These are phyloP conservation scores for Claviceps arundinis DNA, from an alignment of 2,329 filamentous ascomycete genomes.

Conservation along the genomic window DNA sequence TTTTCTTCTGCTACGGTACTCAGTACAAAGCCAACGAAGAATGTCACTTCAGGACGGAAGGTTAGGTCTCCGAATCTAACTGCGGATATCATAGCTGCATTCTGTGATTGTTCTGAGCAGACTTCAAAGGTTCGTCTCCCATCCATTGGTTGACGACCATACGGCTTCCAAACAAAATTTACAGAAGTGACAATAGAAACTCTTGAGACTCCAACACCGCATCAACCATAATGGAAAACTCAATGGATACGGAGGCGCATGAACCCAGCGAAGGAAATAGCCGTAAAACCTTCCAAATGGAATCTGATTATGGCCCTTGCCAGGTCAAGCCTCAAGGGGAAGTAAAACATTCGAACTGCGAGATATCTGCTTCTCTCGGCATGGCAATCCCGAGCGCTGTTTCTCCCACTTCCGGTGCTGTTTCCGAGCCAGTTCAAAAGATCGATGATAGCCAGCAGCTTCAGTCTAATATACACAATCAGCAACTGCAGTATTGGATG, in stretches of 20 bases:
- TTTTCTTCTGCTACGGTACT: too few relatives aligned
- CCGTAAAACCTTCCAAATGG: not conserved
- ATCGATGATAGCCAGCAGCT: not conserved
- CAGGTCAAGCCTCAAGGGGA: not conserved
- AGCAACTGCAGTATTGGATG: conserved; percentile 14
- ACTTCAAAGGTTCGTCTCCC: too few relatives aligned
- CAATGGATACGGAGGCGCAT: not conserved
- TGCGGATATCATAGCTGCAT: too few relatives aligned
- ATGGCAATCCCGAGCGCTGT: not conserved
- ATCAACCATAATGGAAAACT: not conserved
- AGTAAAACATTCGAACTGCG: not conserved
- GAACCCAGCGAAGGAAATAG: not conserved
- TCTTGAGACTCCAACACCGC: too few relatives aligned
- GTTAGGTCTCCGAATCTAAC: too few relatives aligned
- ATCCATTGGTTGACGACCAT: too few relatives aligned
- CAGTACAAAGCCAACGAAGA: too few relatives aligned
- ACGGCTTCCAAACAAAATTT: too few relatives aligned
- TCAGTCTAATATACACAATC: not conserved
- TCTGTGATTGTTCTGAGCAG: too few relatives aligned
- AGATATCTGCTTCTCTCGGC: not conserved
- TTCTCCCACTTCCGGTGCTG: not conserved
- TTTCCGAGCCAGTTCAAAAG: not conserved
- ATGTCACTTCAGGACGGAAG: too few relatives aligned
- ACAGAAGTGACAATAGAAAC: too few relatives aligned
- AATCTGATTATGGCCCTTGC: not conserved